These are phyloP conservation scores for Amanita inopinata DNA, from an alignment of 768 basidiomycete species.

Conservation along the genomic window DNA sequence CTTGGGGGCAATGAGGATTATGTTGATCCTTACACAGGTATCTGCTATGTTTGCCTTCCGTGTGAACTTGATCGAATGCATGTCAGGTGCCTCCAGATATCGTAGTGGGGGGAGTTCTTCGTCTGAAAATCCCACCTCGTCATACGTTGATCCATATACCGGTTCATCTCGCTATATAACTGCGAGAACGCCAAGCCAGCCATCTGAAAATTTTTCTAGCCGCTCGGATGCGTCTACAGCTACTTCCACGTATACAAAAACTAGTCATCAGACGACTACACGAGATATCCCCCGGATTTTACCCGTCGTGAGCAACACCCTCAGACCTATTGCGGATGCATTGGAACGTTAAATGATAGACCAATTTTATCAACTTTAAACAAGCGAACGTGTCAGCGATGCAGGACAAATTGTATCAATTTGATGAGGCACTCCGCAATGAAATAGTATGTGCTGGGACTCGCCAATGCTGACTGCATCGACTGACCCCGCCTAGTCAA, in stretches of 20 bases:
- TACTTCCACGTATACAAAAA: conserved; percentile 48
- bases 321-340: not conserved
- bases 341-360: conserved; percentile 25
- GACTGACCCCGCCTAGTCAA: conserved; percentile 37
- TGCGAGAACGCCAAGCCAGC: conserved; percentile 23
- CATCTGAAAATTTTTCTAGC: conserved; percentile 24
- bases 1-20: conserved; percentile 53
- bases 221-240: conserved; percentile 62
- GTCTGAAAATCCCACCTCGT: conserved; percentile 22
- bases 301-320: conserved; percentile 34
- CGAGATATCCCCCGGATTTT: conserved; percentile 27
- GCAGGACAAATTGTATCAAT: conserved; percentile 68
- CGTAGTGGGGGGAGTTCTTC: conserved; percentile 29
- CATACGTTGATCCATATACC: conserved; percentile 61
- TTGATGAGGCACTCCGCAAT: conserved; percentile 55
- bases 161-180: conserved; percentile 55
- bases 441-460: conserved; percentile 47
- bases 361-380: conserved; percentile 66
- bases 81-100: conserved; percentile 55
- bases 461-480: conserved; percentile 1
- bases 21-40: conserved; percentile 88
- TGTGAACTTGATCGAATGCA: conserved; percentile 9
- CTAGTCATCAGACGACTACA: conserved; percentile 6
- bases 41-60: conserved; percentile 2
- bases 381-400: conserved; percentile 74